A percentile compares a stretch with the other conserved stretches of the same genome.
These are phyloP conservation scores for Furcasterigmium furcatum DNA, from an alignment of 2,329 filamentous ascomycete genomes.

Conservation along the genomic window DNA sequence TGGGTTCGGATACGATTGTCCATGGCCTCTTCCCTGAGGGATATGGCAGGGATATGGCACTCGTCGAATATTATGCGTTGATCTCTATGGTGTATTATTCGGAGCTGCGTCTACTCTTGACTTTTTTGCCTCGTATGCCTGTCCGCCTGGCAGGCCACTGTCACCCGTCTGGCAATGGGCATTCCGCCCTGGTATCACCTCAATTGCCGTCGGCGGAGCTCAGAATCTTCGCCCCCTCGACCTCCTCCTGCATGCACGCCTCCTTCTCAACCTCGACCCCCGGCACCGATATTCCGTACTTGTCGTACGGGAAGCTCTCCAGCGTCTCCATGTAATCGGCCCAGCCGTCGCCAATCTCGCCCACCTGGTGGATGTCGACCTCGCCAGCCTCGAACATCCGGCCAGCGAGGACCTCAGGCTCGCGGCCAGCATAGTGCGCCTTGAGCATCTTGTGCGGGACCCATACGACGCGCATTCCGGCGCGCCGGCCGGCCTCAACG, in stretches of 20 bases:
- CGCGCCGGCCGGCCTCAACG: conserved; percentile 84
- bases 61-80: too few species aligned
- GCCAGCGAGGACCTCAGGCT: conserved; percentile 81
- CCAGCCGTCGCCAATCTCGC: conserved; percentile 59
- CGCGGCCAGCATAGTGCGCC: conserved; percentile 71
- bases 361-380: conserved; percentile 52
- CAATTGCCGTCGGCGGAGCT: not conserved
- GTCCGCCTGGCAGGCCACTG: too few species aligned
- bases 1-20: too few species aligned
- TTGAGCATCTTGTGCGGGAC: conserved; percentile 78
- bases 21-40: too few species aligned
- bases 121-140: too few species aligned
- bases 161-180: too few species aligned
- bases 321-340: conserved; percentile 50
- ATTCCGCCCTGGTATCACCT: too few species aligned
- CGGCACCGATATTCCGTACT: conserved; percentile 49
- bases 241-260: not conserved
- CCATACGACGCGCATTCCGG: conserved; percentile 95
- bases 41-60: too few species aligned
- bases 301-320: conserved; percentile 54
- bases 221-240: not conserved
- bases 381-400: conserved; percentile 65
- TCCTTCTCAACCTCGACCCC: not conserved
- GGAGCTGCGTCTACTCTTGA: too few species aligned
- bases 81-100: too few species aligned